Conservation (phyloP, 192 early-diverging fungal species). For the Coemansia sp. region DNA sequence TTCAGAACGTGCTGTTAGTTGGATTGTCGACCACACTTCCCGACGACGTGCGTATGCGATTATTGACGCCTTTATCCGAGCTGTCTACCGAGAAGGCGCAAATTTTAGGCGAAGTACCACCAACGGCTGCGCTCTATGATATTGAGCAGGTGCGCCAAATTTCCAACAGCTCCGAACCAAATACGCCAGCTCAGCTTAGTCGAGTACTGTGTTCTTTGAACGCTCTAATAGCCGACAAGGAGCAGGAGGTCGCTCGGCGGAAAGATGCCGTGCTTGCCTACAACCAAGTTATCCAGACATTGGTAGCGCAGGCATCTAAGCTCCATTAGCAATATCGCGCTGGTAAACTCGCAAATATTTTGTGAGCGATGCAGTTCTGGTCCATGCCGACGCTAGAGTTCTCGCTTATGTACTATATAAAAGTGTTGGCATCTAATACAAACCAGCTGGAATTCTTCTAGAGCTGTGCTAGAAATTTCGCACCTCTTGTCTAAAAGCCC, state of each 20-base stretch:
- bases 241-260: conserved; percentile 26
- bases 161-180: neutral
- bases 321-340: conserved; percentile 23
- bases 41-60: neutral
- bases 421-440: neutral
- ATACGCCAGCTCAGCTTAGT: neutral
- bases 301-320: conserved; percentile 43
- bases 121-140: neutral
- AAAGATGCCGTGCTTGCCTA: conserved; percentile 37
- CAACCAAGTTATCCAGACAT: conserved; percentile 52
- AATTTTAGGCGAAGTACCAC: neutral
- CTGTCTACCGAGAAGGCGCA: neutral
- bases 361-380: neutral
- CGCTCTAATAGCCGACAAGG: conserved; percentile 13
- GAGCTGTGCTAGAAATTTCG: neutral
- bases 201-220: conserved; percentile 34
- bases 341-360: neutral
- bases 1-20: conserved; percentile 29
- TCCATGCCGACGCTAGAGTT: neutral
- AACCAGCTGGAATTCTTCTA: neutral
- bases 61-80: conserved; percentile 22
- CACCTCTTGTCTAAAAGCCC: neutral
- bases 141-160: conserved; percentile 34
- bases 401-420: conserved; percentile 4
- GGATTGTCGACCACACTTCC: conserved; percentile 12